A percentile compares a stretch with the other conserved stretches of the same genome.
phyloP scores from a whole-genome alignment of 768 basidiomycete genomes.

The Tricholoma matsutake region DNA sequence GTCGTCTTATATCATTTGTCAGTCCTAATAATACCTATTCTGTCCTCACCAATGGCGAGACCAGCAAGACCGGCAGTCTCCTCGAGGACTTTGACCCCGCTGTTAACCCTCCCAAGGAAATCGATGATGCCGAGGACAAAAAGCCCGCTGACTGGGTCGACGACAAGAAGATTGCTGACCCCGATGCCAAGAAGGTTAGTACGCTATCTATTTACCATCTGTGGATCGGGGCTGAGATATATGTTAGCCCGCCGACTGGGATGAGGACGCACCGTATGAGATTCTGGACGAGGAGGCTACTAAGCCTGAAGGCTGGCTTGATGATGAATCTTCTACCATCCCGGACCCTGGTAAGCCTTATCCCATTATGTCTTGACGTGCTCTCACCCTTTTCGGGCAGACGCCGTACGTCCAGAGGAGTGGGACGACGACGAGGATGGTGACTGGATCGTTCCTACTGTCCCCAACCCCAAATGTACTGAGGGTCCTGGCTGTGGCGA shows the following conservation, averaged over 20 bases:
- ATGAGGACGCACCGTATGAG: conserved; percentile 93
- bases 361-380: not conserved
- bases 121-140: conserved; percentile 86
- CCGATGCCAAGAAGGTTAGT: conserved; percentile 75
- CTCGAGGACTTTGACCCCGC: conserved; percentile 92
- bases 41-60: conserved; percentile 86
- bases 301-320: conserved; percentile 96
- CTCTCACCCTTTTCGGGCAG: conserved; percentile 30
- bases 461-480: conserved; percentile 88
- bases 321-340: conserved; percentile 74
- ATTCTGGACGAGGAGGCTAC: conserved; percentile 82
- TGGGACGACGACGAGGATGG: conserved; percentile 99
- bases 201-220: not conserved
- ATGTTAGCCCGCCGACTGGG: conserved; percentile 88
- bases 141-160: conserved; percentile 97
- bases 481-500: conserved; percentile 92
- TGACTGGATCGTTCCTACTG: conserved; percentile 91
- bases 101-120: conserved; percentile 91
- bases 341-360: conserved; percentile 75
- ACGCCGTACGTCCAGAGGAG: conserved; percentile 94
- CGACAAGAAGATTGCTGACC: conserved; percentile 78
- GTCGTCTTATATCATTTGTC: conserved; percentile 4
- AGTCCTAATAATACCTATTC: conserved; percentile 95
- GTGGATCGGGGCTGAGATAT: conserved; percentile 1
- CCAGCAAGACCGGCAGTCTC: conserved; percentile 73